These are phyloP conservation scores for Hanseniaspora hatyaiensis DNA, from an alignment of 805 yeast genomes.

Conservation along the genomic window DNA sequence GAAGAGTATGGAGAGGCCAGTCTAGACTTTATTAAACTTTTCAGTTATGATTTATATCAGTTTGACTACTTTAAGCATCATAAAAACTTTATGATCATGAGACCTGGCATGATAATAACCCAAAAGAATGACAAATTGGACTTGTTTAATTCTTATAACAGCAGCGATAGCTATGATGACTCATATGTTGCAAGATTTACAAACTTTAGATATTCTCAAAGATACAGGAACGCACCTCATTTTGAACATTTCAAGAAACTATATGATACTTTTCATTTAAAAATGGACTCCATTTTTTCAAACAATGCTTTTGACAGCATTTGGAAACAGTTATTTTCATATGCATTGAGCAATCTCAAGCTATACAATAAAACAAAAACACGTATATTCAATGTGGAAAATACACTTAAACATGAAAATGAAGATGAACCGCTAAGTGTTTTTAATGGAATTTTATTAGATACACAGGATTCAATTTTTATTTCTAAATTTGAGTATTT, in stretches of 20 bases:
- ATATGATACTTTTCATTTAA: neutral
- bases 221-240: slow-evolving; percentile 2
- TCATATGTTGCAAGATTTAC: slow-evolving; percentile 6
- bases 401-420: neutral
- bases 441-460: slow-evolving; percentile 11
- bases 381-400: neutral
- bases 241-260: neutral
- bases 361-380: neutral
- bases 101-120: slow-evolving; percentile 7
- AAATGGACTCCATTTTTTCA: slow-evolving; percentile 3
- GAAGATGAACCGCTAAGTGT: neutral
- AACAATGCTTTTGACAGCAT: slow-evolving; percentile 1
- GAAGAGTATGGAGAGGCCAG: slow-evolving; percentile 13
- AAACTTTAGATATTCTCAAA: slow-evolving; percentile 10
- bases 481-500: slow-evolving; percentile 15
- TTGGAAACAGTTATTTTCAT: slow-evolving; percentile 1
- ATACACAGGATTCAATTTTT: slow-evolving; percentile 12
- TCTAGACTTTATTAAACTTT: slow-evolving; percentile 9
- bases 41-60: slow-evolving; percentile 10
- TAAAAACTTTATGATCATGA: slow-evolving; percentile 13
- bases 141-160: slow-evolving; percentile 5
- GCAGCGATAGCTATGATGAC: neutral
- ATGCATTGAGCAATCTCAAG: neutral
- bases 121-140: neutral
- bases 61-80: slow-evolving; percentile 1